Evolutionary conservation across 768 basidiomycete genomes (phyloP).

Genomic region (Mycena chlorophos): DNA sequence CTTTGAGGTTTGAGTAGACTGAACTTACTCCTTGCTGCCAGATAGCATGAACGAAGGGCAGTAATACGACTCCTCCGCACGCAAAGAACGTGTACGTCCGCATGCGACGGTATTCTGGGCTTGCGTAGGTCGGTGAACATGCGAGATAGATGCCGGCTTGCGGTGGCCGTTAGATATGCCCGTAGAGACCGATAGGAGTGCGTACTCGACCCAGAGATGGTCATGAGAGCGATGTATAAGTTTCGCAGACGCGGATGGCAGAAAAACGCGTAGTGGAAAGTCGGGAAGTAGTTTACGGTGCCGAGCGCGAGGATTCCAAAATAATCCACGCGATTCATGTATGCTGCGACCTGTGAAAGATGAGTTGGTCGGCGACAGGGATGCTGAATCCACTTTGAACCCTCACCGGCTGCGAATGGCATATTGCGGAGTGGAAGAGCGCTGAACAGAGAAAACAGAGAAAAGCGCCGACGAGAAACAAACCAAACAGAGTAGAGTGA

Average conservation of each 20-base stretch:
- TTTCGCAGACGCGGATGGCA: conserved; percentile 4
- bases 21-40: conserved; percentile 2
- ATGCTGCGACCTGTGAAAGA: conserved; percentile 4
- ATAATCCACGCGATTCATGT: conserved; percentile 18
- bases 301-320: conserved; percentile 15
- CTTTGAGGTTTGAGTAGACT: neutral
- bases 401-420: conserved; percentile 9
- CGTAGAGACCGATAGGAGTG: neutral
- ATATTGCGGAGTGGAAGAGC: conserved; percentile 9
- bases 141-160: conserved; percentile 14
- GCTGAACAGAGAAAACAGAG: conserved; percentile 9
- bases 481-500: neutral
- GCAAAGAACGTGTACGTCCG: conserved; percentile 20
- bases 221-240: conserved; percentile 11
- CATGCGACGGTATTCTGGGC: conserved; percentile 6
- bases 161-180: neutral
- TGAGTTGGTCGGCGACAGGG: neutral
- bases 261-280: conserved; percentile 17
- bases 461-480: conserved; percentile 8
- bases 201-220: conserved; percentile 7
- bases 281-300: conserved; percentile 17
- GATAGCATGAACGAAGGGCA: conserved; percentile 12
- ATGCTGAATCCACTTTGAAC: neutral
- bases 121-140: conserved; percentile 9
- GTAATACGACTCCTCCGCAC: conserved; percentile 3